phyloP scores from a whole-genome alignment of 306 rosid genomes.

The Cyclanthera cordifolia region DNA sequence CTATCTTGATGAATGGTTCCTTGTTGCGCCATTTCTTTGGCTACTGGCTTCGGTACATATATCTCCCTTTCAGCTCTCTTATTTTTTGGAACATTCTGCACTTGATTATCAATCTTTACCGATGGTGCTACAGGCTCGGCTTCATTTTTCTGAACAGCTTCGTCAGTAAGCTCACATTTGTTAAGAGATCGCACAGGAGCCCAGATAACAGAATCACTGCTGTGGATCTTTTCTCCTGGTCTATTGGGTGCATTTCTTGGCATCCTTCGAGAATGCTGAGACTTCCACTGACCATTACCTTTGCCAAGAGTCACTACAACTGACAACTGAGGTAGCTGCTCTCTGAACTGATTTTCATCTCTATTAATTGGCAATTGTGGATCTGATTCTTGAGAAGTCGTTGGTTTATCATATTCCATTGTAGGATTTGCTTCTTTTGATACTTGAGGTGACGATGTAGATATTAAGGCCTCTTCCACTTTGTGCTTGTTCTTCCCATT shows the following conservation, averaged over 20 bases:
- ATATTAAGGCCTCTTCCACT: slow-evolving; percentile 33
- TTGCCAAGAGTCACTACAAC: slow-evolving; percentile 51
- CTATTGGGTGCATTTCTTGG: slow-evolving; percentile 59
- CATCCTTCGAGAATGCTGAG: slow-evolving; percentile 54
- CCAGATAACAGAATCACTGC: slow-evolving; percentile 68
- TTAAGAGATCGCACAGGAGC: slow-evolving; percentile 75
- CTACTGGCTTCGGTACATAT: slow-evolving; percentile 89
- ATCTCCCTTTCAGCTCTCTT: slow-evolving; percentile 94
- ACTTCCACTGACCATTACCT: slow-evolving; percentile 57
- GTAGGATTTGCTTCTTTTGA: slow-evolving; percentile 34
- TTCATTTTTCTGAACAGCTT: slow-evolving; percentile 34
- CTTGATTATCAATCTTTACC: slow-evolving; percentile 46
- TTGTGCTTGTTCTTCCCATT: slow-evolving; percentile 54
- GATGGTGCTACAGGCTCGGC: slow-evolving; percentile 35
- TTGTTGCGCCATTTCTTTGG: slow-evolving; percentile 91
- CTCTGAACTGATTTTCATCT: slow-evolving; percentile 36
- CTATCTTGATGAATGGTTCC: slow-evolving; percentile 41
- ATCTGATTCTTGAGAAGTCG: slow-evolving; percentile 36
- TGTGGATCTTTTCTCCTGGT: slow-evolving; percentile 44
- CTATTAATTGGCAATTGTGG: slow-evolving; percentile 28
- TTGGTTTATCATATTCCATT: slow-evolving; percentile 39
- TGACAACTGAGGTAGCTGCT: slow-evolving; percentile 28
- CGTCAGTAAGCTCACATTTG: slow-evolving; percentile 47
- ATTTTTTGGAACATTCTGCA: slow-evolving; percentile 45
- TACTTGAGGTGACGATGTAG: slow-evolving; percentile 21